A percentile compares a stretch with the other conserved stretches of the same genome.
phyloP scores from a whole-genome alignment of 2,329 filamentous ascomycete species.

The Fusarium humuli region DNA sequence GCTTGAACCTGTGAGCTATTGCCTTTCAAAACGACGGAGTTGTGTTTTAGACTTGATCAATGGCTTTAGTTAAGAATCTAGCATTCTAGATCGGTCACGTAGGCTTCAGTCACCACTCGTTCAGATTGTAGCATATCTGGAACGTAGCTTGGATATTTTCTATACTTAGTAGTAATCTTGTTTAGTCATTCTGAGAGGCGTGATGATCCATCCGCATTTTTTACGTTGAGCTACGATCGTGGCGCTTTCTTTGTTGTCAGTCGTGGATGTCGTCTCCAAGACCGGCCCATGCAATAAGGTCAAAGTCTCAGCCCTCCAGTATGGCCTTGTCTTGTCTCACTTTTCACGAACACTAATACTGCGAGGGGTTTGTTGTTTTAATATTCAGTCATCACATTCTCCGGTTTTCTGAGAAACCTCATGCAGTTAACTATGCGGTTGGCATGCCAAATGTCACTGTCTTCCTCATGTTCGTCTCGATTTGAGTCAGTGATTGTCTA shows the following conservation, averaged over 20 bases:
- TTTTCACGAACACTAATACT: not conserved
- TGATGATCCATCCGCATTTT: not conserved
- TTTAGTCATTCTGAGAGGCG: not conserved
- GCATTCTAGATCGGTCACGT: not conserved
- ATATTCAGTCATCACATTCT: not conserved
- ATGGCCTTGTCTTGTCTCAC: constrained; percentile 14
- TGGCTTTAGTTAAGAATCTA: not conserved
- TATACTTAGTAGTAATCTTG: not conserved
- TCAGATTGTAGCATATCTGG: not conserved
- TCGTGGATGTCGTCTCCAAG: not conserved
- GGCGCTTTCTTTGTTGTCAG: constrained; percentile 11
- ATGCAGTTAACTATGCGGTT: not conserved
- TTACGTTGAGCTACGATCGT: not conserved
- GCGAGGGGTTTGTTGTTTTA: not conserved
- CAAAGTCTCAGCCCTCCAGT: not conserved
- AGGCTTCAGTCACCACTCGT: not conserved
- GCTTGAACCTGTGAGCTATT: constrained; percentile 15
- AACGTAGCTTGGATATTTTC: not conserved
- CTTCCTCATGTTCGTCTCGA: not conserved
- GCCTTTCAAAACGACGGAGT: constrained; percentile 1
- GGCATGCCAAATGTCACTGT: constrained; percentile 6
- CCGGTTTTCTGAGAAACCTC: not conserved
- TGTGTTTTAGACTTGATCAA: not conserved
- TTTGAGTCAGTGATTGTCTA: not conserved
- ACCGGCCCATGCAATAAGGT: not conserved